Conservation (phyloP, 495 filamentous ascomycete genomes). For the Aspergillus asperescens region DNA sequence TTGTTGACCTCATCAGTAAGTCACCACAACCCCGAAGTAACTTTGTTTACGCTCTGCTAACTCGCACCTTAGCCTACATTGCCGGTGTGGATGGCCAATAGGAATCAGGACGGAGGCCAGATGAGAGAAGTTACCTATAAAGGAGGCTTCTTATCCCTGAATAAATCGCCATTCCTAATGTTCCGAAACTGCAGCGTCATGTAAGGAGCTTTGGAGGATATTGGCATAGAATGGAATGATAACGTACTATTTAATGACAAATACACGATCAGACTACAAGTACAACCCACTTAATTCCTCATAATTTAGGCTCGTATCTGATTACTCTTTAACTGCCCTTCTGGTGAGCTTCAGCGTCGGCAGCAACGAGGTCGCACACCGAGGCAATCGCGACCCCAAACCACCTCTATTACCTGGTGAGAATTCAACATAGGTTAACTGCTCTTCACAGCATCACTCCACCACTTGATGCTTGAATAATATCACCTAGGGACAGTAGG, state of each 20-base stretch:
- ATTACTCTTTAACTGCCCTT: no score
- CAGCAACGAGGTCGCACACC: no score
- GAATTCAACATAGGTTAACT: no score
- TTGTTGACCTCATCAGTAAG: conserved; percentile 81
- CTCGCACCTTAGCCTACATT: conserved; percentile 60
- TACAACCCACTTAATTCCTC: neutral
- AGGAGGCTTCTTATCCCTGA: conserved; percentile 11
- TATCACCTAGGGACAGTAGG: neutral
- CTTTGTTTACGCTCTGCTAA: conserved; percentile 10
- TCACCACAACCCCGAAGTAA: neutral
- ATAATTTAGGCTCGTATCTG: no score
- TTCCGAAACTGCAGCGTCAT: neutral
- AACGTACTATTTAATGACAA: conserved; percentile 33
- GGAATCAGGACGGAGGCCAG: conserved; percentile 35
- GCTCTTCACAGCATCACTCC: no score
- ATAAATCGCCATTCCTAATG: conserved; percentile 3
- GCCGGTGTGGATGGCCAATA: conserved; percentile 72
- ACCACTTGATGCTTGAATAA: no score
- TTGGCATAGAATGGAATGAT: conserved; percentile 23
- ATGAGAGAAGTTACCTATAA: conserved; percentile 38
- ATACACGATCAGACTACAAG: conserved; percentile 17
- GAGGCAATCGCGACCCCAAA: no score
- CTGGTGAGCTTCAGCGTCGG: no score
- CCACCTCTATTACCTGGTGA: no score
- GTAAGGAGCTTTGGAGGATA: conserved; percentile 6